Percentiles rank a stretch among this genome's conserved stretches.
phyloP scores from a whole-genome alignment of 331 rosid genomes.

The Pyrus hybrid region DNA sequence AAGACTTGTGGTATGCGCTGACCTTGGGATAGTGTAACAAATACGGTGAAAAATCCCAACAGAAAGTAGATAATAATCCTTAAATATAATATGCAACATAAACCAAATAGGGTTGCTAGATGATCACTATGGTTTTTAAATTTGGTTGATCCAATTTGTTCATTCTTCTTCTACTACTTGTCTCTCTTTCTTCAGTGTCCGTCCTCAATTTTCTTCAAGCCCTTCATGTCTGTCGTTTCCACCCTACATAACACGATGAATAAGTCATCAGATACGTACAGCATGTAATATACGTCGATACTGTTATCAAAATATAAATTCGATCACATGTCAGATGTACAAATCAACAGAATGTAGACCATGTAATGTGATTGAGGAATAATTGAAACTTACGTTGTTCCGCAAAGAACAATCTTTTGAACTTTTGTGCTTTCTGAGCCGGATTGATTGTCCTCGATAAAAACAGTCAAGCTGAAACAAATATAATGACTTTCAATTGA shows the following conservation, averaged over 20 bases:
- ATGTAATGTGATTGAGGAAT: background rate
- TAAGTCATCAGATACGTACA: slow-evolving; percentile 15
- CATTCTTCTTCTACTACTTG: background rate
- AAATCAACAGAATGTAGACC: background rate
- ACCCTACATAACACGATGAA: slow-evolving; percentile 48
- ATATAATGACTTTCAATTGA: background rate
- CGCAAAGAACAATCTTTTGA: slow-evolving; percentile 72
- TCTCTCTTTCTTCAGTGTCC: slow-evolving; percentile 38
- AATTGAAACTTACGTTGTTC: slow-evolving; percentile 66
- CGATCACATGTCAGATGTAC: background rate
- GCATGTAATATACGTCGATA: background rate
- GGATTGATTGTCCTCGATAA: slow-evolving; percentile 92
- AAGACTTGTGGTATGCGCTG: too few species aligned
- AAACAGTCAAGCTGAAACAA: slow-evolving; percentile 73
- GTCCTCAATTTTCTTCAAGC: slow-evolving; percentile 94
- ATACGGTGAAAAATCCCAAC: background rate
- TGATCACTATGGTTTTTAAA: background rate
- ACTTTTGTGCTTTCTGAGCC: slow-evolving; percentile 69
- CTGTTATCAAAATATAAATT: background rate
- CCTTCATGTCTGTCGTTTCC: slow-evolving; percentile 97
- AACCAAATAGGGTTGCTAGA: background rate
- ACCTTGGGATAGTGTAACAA: too few species aligned
- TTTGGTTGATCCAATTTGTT: background rate
- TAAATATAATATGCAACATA: background rate
- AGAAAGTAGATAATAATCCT: background rate